phyloP scores from a whole-genome alignment of 2,329 filamentous ascomycete genomes.

The Hypoxylon sp. region DNA sequence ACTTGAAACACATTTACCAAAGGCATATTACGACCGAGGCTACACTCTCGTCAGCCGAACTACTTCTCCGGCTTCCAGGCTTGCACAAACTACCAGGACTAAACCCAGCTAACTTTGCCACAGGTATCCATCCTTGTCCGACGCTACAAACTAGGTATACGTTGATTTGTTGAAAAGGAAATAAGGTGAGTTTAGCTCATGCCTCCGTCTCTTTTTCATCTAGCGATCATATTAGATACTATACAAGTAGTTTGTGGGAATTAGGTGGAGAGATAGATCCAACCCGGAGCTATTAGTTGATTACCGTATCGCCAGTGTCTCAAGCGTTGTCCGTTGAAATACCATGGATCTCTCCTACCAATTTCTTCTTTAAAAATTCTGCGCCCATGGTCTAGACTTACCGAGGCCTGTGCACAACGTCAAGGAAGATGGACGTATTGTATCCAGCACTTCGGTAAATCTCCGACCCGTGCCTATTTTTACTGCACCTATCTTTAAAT shows the following conservation, averaged over 20 bases:
- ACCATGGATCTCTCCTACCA: background rate
- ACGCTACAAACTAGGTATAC: constrained; percentile 16
- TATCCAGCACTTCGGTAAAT: background rate
- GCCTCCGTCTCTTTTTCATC: background rate
- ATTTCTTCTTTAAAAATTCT: background rate
- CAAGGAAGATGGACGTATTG: background rate
- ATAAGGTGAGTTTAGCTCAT: constrained; percentile 9
- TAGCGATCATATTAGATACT: background rate
- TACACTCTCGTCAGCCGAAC: constrained; percentile 12
- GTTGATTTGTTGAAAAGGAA: background rate
- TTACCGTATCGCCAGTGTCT: background rate
- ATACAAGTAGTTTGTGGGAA: background rate
- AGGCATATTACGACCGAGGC: constrained; percentile 32
- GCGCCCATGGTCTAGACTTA: background rate
- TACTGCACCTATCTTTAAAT: background rate
- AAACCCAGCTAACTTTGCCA: constrained; percentile 20
- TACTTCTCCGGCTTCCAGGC: background rate
- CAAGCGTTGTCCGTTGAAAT: background rate
- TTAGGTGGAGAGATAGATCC: background rate
- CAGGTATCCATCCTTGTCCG: constrained; percentile 19
- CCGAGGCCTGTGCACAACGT: background rate
- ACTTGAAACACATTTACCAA: constrained; percentile 38
- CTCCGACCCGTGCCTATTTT: background rate
- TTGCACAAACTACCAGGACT: constrained; percentile 11
- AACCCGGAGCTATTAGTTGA: background rate